phyloP scores from a whole-genome alignment of 345 rosid genomes.

The Aquilaria sinensis region DNA sequence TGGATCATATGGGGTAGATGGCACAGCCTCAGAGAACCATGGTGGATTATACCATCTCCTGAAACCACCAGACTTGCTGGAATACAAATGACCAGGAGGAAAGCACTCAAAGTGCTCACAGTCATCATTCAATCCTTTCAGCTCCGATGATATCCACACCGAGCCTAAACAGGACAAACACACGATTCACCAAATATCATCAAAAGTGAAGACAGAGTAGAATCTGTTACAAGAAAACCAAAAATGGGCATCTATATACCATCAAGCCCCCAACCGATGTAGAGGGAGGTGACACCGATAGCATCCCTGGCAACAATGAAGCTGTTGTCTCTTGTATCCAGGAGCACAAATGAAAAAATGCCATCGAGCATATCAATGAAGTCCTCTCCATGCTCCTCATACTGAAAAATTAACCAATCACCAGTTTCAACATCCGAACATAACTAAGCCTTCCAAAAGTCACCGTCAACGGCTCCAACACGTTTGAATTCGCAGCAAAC shows the following conservation, averaged over 20 bases:
- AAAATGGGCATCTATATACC: constrained; percentile 28
- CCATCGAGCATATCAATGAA: constrained; percentile 93
- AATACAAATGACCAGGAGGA: constrained; percentile 89
- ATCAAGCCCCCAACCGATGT: constrained; percentile 92
- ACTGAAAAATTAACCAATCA: constrained; percentile 24
- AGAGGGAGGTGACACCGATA: constrained; percentile 88
- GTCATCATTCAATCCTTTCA: constrained; percentile 85
- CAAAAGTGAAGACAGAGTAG: background rate
- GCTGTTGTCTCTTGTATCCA: constrained; percentile 75
- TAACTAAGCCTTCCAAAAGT: too few relatives aligned
- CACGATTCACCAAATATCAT: background rate
- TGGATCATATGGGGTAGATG: constrained; percentile 72
- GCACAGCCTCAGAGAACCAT: constrained; percentile 68
- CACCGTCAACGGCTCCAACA: background rate
- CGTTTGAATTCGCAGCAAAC: background rate
- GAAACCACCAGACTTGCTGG: constrained; percentile 70
- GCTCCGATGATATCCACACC: constrained; percentile 77
- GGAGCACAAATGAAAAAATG: constrained; percentile 84
- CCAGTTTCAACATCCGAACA: background rate
- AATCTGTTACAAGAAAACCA: background rate
- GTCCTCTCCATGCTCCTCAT: constrained; percentile 81
- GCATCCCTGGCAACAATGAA: constrained; percentile 93
- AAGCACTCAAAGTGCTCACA: constrained; percentile 86
- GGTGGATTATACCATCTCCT: constrained; percentile 88
- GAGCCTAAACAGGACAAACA: constrained; percentile 41